A percentile compares a stretch with the other conserved stretches of the same genome.
Conservation (phyloP, 148 eudicot species). For the Euryodendron excelsum region DNA sequence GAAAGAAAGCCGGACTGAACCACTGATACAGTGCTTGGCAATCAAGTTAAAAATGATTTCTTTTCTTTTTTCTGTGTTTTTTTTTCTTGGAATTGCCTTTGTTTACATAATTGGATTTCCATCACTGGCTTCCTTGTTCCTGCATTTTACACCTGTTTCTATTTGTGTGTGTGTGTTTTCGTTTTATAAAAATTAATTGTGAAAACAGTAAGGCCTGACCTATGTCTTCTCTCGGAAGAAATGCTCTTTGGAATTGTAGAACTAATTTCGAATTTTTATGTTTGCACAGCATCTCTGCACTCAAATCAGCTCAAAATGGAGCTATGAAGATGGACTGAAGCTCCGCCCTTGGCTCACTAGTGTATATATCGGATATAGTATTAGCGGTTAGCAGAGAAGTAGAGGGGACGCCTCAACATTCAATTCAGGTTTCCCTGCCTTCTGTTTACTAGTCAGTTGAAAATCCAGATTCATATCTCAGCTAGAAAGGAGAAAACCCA, state of each 20-base stretch:
- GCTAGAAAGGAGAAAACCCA: background rate
- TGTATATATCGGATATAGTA: constrained; percentile 42
- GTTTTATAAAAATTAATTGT: too few relatives aligned
- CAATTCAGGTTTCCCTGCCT: constrained; percentile 8
- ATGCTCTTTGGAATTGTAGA: background rate
- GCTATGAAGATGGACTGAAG: constrained; percentile 44
- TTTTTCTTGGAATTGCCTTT: background rate
- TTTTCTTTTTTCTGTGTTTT: background rate
- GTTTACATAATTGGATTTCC: background rate
- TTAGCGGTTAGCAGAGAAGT: constrained; percentile 25
- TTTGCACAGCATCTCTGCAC: constrained; percentile 62
- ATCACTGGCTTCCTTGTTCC: background rate
- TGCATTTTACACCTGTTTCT: background rate
- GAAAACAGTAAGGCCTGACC: background rate
- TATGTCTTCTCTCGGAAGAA: constrained; percentile 9
- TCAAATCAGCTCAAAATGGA: constrained; percentile 79
- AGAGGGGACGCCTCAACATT: constrained; percentile 17
- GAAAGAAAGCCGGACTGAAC: background rate
- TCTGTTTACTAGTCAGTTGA: constrained; percentile 1
- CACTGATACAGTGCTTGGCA: background rate
- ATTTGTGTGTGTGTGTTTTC: too few relatives aligned
- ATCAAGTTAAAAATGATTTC: background rate
- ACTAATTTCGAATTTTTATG: background rate
- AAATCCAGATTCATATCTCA: constrained; percentile 21
- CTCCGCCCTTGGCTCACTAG: constrained; percentile 18